A percentile compares a stretch with the other conserved stretches of the same genome.
These are phyloP conservation scores for Effrenium voratum DNA, from an alignment of 73 alveolate genomes.

Conservation along the genomic window DNA sequence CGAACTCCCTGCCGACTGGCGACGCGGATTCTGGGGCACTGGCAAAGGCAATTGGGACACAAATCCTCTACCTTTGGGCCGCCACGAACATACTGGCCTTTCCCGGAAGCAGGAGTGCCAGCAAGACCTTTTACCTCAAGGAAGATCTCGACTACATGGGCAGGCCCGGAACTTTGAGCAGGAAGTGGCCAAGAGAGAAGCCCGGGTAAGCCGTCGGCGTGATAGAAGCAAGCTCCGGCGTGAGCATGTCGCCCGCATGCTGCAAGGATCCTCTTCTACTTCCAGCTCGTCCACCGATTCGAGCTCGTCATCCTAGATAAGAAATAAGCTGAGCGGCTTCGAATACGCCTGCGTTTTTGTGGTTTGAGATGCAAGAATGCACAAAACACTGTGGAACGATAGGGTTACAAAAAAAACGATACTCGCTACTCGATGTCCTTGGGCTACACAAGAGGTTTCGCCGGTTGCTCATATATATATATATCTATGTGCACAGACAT, in stretches of 20 bases:
- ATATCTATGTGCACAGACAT: too few species aligned
- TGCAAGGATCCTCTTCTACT: neutral
- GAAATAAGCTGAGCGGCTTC: neutral
- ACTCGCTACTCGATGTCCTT: too few species aligned
- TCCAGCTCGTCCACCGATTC: neutral
- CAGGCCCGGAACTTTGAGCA: neutral
- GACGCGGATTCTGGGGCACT: conserved; percentile 22
- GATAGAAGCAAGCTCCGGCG: neutral
- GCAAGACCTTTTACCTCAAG: neutral
- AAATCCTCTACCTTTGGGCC: neutral
- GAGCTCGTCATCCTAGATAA: neutral
- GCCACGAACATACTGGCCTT: neutral
- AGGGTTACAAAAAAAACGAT: too few species aligned
- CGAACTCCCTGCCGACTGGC: neutral
- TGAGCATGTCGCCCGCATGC: neutral
- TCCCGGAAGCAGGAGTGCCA: conserved; percentile 1
- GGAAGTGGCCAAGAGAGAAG: neutral
- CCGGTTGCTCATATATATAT: too few species aligned
- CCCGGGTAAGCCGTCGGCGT: neutral
- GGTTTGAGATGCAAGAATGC: too few species aligned
- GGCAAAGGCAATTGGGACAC: conserved; percentile 7
- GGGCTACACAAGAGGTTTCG: too few species aligned
- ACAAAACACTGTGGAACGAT: too few species aligned
- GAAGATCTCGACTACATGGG: neutral
- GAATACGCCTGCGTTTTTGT: neutral